Evolutionary conservation across 257 asterid genomes (phyloP).

Genomic region (Haberlea rhodopensis): DNA sequence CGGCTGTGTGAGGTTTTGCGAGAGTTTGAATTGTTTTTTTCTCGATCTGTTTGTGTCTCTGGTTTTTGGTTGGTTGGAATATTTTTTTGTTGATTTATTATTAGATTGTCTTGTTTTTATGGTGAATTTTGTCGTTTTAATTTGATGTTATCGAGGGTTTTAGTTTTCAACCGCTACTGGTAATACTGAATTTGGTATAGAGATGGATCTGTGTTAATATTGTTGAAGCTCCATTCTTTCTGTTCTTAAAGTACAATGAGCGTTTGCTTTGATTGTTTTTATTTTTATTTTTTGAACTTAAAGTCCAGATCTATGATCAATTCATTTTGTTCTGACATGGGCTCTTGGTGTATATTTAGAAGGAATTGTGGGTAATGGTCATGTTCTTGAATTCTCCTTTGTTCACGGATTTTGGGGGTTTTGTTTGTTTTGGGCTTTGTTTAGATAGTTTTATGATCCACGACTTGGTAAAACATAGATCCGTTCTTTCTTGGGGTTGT

Average conservation of each 20-base stretch:
- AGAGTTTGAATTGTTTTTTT: constrained; percentile 14
- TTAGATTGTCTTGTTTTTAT: not conserved
- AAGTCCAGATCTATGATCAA: not conserved
- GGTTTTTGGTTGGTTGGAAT: not conserved
- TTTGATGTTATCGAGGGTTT: no score
- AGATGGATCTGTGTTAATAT: not conserved
- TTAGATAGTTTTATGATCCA: no score
- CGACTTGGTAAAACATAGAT: not conserved
- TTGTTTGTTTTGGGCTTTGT: no score
- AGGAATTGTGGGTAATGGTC: not conserved
- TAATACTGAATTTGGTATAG: no score
- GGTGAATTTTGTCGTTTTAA: no score
- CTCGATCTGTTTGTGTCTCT: not conserved
- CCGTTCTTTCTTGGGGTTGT: not conserved
- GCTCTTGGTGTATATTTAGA: not conserved
- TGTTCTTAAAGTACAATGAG: not conserved
- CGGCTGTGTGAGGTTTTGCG: constrained; percentile 5
- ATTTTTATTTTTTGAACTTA: not conserved
- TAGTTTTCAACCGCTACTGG: not conserved
- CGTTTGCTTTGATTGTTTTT: no score
- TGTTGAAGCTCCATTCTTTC: no score
- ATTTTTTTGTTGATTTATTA: not conserved
- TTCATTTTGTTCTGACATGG: not conserved
- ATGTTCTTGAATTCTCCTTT: no score
- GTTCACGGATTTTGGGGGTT: no score